Percentiles rank a stretch among this genome's conserved stretches.
Evolutionary conservation across 2,329 filamentous ascomycete genomes (phyloP).

Genomic region (Paraphaeosphaeria sporulosa): DNA sequence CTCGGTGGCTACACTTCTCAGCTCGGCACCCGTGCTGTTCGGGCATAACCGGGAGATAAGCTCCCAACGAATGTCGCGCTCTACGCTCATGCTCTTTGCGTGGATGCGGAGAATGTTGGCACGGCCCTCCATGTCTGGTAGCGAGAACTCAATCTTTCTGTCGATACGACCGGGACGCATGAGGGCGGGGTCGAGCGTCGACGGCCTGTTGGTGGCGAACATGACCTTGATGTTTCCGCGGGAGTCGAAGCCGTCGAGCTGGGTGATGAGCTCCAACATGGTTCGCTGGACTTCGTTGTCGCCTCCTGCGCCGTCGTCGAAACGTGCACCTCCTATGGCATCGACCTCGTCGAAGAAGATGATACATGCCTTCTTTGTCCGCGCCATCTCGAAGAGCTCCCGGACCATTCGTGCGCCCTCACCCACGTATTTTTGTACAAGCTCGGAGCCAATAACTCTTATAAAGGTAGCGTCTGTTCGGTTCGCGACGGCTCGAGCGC

Average conservation of each 20-base stretch:
- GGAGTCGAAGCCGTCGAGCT: constrained; percentile 94
- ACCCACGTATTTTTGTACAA: constrained; percentile 99
- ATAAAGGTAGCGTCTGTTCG: constrained; percentile 98
- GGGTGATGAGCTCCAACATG: constrained; percentile 97
- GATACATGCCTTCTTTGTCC: constrained; percentile 99
- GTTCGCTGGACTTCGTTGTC: constrained; percentile 98
- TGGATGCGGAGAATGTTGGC: constrained; percentile 98
- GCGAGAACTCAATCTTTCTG: constrained; percentile 97
- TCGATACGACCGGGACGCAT: constrained; percentile 98
- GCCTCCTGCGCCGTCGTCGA: constrained; percentile 94
- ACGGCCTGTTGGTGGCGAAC: constrained; percentile 97
- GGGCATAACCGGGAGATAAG: constrained; percentile 96
- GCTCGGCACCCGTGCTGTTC: constrained; percentile 94
- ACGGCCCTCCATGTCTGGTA: constrained; percentile 95
- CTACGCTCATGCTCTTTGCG: constrained; percentile 99
- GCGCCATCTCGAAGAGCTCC: constrained; percentile 98
- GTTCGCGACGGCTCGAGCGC: constrained; percentile 96
- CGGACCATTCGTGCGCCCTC: constrained; percentile 98
- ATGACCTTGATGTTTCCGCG: constrained; percentile 99
- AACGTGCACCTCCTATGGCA: constrained; percentile 92
- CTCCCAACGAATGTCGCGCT: constrained; percentile 98
- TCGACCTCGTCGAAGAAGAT: constrained; percentile 99
- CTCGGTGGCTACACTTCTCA: constrained; percentile 96
- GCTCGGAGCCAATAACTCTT: constrained; percentile 94
- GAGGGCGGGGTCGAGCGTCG: constrained; percentile 92